phyloP scores from a whole-genome alignment of 371 early-diverging fungal genomes.

The Mortierella sp. region DNA sequence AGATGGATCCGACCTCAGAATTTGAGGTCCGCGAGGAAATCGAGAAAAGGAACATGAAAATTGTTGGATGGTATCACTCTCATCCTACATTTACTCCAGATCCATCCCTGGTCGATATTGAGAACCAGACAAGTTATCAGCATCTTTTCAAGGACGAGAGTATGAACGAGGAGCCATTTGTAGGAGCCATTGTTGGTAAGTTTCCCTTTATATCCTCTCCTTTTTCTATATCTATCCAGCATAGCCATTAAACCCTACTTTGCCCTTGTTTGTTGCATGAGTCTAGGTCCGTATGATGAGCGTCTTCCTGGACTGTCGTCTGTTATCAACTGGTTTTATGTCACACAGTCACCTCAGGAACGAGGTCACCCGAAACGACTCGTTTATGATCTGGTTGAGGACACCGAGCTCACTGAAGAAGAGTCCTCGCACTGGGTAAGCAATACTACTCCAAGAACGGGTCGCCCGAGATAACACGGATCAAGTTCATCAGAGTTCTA shows the following conservation, averaged over 20 bases:
- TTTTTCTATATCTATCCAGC: not conserved
- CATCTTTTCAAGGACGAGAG: conserved; percentile 66
- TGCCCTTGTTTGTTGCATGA: not conserved
- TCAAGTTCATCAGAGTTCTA: not conserved
- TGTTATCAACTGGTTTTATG: conserved; percentile 87
- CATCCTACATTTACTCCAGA: conserved; percentile 84
- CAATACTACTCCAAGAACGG: not conserved
- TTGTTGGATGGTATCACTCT: conserved; percentile 93
- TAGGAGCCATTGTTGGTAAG: conserved; percentile 87
- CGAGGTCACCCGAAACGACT: conserved; percentile 71
- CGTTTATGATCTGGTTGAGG: conserved; percentile 67
- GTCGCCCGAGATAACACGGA: not conserved
- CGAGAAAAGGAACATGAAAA: conserved; percentile 72
- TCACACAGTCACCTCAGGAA: conserved; percentile 57
- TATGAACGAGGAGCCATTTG: conserved; percentile 76
- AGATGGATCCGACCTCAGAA: conserved; percentile 88
- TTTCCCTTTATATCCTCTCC: not conserved
- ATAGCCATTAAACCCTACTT: not conserved
- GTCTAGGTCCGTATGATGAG: conserved; percentile 81
- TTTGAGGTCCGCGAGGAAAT: conserved; percentile 80
- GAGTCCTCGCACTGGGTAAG: conserved; percentile 66
- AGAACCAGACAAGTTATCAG: conserved; percentile 88
- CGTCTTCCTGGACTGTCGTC: conserved; percentile 81
- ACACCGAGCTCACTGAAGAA: conserved; percentile 57
- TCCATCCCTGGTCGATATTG: conserved; percentile 81